Evolutionary conservation across 495 filamentous ascomycete genomes (phyloP).

Genomic region (Xylaria venustula): DNA sequence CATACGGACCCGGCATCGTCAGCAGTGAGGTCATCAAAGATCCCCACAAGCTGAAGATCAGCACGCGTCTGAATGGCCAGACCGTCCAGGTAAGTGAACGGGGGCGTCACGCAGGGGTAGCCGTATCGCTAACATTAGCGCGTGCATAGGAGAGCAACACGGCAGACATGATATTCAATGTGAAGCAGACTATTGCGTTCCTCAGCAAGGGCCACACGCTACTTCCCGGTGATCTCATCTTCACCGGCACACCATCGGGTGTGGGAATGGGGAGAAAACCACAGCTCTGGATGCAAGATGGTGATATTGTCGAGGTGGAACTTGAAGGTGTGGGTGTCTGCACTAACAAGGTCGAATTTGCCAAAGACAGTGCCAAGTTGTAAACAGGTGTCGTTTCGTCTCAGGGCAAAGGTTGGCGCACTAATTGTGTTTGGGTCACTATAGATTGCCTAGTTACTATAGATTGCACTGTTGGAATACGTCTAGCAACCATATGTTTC

Average conservation of each 20-base stretch:
- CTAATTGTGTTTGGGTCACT: too few relatives aligned
- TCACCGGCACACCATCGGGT: constrained; percentile 82
- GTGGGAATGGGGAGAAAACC: constrained; percentile 78
- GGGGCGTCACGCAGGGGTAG: not conserved
- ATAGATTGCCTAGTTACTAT: too few relatives aligned
- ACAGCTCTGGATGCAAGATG: constrained; percentile 73
- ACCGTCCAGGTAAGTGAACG: constrained; percentile 52
- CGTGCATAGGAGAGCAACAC: constrained; percentile 62
- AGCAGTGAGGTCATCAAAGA: constrained; percentile 63
- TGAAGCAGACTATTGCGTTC: constrained; percentile 71
- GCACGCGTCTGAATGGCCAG: constrained; percentile 69
- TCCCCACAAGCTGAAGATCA: constrained; percentile 65
- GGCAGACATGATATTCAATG: constrained; percentile 78
- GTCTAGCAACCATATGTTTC: too few relatives aligned
- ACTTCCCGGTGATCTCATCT: constrained; percentile 77
- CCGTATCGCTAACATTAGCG: constrained; percentile 1
- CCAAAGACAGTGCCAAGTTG: constrained; percentile 55
- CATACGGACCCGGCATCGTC: constrained; percentile 79
- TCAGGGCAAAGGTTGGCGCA: too few relatives aligned
- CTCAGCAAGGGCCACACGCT: constrained; percentile 76
- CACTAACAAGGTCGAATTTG: constrained; percentile 70
- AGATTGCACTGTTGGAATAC: too few relatives aligned
- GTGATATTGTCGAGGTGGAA: constrained; percentile 73
- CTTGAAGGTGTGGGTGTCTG: constrained; percentile 71
- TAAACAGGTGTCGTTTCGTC: constrained; percentile 15